A percentile compares a stretch with the other conserved stretches of the same genome.
Evolutionary conservation across 1,139 yeast species (phyloP).

Genomic region (Suhomyces bribrorum): DNA sequence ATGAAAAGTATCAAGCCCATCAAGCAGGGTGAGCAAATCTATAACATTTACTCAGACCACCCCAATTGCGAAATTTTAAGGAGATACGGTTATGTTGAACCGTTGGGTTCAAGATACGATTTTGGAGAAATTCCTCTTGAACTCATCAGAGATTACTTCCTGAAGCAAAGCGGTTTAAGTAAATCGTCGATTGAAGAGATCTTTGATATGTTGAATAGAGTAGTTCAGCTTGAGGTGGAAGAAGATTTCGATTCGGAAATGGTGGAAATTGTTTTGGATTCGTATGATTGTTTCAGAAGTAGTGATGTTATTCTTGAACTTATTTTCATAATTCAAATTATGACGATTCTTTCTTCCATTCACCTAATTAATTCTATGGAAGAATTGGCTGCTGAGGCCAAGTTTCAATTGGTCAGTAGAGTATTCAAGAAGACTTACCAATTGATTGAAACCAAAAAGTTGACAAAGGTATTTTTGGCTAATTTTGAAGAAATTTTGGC

Average conservation of each 20-base stretch:
- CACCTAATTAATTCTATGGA: conserved; percentile 33
- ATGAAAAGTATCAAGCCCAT: conserved; percentile 74
- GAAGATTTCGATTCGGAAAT: conserved; percentile 55
- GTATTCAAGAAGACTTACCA: conserved; percentile 50
- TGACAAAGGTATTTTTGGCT: conserved; percentile 36
- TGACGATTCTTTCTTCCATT: conserved; percentile 44
- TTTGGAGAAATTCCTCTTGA: conserved; percentile 70
- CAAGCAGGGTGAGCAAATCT: conserved; percentile 67
- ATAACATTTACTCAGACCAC: conserved; percentile 86
- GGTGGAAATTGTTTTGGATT: conserved; percentile 48
- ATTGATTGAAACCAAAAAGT: conserved; percentile 41
- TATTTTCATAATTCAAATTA: conserved; percentile 51
- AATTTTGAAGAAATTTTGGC: conserved; percentile 36
- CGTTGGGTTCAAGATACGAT: conserved; percentile 71
- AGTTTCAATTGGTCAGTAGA: conserved; percentile 41
- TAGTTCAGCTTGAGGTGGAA: conserved; percentile 29
- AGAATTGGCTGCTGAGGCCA: conserved; percentile 29
- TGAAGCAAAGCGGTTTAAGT: conserved; percentile 24
- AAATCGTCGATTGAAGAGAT: conserved; percentile 30
- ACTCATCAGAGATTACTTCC: conserved; percentile 37
- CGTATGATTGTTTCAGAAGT: conserved; percentile 61
- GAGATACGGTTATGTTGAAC: conserved; percentile 88
- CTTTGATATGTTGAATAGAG: conserved; percentile 26
- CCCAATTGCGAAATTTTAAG: conserved; percentile 88
- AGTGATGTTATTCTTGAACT: conserved; percentile 62